A percentile compares a stretch with the other conserved stretches of the same genome.
phyloP scores from a whole-genome alignment of 2,329 filamentous ascomycete species.

The Mollisia scopiformis region DNA sequence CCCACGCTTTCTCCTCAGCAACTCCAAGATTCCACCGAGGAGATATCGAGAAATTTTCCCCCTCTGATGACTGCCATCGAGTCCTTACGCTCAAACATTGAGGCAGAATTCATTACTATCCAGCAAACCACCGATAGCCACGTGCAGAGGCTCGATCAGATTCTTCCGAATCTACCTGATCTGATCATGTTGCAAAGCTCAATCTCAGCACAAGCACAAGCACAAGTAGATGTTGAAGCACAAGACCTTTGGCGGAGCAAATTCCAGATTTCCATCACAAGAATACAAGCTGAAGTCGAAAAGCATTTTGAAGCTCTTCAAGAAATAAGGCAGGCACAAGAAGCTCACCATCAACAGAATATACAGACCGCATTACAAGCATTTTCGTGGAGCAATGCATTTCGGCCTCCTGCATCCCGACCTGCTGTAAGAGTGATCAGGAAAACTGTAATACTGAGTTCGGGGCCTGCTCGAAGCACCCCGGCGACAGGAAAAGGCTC shows the following conservation, averaged over 20 bases:
- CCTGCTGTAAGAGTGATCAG: constrained; percentile 3
- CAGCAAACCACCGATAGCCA: neutral
- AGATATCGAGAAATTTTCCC: neutral
- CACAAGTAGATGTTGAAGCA: neutral
- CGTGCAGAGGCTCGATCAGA: neutral
- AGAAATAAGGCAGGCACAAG: neutral
- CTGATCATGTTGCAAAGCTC: neutral
- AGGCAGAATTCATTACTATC: neutral
- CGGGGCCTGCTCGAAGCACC: neutral
- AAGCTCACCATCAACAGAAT: neutral
- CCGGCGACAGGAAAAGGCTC: neutral
- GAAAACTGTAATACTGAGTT: constrained; percentile 2
- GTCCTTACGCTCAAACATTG: neutral
- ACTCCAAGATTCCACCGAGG: neutral
- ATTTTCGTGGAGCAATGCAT: neutral
- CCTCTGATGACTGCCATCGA: neutral
- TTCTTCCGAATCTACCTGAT: neutral
- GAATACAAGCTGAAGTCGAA: neutral
- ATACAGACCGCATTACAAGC: neutral
- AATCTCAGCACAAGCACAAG: neutral
- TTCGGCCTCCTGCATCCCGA: neutral
- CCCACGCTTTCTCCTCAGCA: neutral
- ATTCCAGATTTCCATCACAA: neutral
- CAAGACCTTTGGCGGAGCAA: neutral
- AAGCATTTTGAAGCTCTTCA: neutral